phyloP scores from a whole-genome alignment of 169 alveolate species.

The Cryptosporidium parvum region DNA sequence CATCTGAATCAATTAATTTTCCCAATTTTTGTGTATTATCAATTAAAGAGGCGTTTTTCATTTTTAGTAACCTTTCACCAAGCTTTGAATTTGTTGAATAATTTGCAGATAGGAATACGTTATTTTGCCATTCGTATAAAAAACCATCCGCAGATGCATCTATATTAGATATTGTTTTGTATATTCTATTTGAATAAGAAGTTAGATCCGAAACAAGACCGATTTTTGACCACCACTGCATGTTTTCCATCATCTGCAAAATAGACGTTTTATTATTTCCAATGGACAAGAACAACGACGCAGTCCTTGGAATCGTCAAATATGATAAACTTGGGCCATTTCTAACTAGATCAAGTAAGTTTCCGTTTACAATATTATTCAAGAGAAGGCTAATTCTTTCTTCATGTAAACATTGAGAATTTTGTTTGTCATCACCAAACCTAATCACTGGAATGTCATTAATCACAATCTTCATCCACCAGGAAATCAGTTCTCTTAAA shows the following conservation, averaged over 20 bases:
- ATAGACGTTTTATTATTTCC: constrained; percentile 1
- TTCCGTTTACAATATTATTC: neutral
- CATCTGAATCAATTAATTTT: neutral
- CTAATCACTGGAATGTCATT: neutral
- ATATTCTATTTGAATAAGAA: neutral
- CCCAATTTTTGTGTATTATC: neutral
- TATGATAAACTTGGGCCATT: neutral
- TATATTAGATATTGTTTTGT: neutral
- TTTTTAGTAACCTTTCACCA: neutral
- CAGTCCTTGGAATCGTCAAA: constrained; percentile 38
- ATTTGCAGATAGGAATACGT: neutral
- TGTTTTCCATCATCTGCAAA: constrained; percentile 3
- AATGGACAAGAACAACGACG: constrained; percentile 28
- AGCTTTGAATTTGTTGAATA: neutral
- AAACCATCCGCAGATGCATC: neutral
- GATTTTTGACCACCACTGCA: constrained; percentile 35
- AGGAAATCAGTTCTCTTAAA: constrained; percentile 19
- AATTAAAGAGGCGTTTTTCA: neutral
- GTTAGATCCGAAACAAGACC: constrained; percentile 29
- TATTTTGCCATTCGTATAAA: constrained; percentile 3
- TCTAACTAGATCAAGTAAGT: neutral
- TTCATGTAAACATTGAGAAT: neutral
- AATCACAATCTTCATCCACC: constrained; percentile 24
- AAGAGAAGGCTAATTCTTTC: neutral
- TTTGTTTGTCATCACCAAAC: neutral